These are phyloP conservation scores for Phaeolepiota aurea DNA, from an alignment of 768 basidiomycete genomes.

Conservation along the genomic window DNA sequence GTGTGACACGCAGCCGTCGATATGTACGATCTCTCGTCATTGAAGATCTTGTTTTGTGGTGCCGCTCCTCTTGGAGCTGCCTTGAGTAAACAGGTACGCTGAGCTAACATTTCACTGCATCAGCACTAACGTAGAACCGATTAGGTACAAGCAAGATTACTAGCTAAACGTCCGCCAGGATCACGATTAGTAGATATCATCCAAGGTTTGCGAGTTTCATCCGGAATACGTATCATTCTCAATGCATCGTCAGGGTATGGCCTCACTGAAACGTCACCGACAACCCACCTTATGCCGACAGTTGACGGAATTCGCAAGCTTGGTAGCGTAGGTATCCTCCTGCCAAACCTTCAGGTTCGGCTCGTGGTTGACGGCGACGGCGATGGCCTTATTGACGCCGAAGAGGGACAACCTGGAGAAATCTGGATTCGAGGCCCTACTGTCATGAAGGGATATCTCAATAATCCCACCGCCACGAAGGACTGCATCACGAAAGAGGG, in stretches of 20 bases:
- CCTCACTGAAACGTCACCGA: conserved; percentile 78
- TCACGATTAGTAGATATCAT: conserved; percentile 25
- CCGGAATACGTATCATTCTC: too few species aligned
- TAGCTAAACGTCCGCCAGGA: conserved; percentile 29
- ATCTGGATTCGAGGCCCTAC: conserved; percentile 74
- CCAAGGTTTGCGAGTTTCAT: conserved; percentile 53
- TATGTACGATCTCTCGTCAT: conserved; percentile 55
- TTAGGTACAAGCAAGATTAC: conserved; percentile 30
- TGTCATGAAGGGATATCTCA: conserved; percentile 83
- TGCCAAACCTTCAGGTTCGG: conserved; percentile 72
- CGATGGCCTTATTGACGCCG: conserved; percentile 36
- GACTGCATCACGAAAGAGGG: conserved; percentile 61
- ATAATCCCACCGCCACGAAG: conserved; percentile 61
- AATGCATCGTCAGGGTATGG: conserved; percentile 50
- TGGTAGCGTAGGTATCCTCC: conserved; percentile 59
- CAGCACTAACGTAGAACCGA: too few species aligned
- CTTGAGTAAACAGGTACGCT: conserved; percentile 41
- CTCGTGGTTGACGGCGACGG: conserved; percentile 59
- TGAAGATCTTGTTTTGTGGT: conserved; percentile 56
- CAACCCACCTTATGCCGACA: conserved; percentile 45
- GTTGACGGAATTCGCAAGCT: conserved; percentile 36
- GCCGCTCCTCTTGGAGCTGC: conserved; percentile 74
- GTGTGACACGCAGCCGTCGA: conserved; percentile 61
- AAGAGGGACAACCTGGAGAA: conserved; percentile 60
- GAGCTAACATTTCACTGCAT: conserved; percentile 8